These are phyloP conservation scores for Hygrocybe punicea DNA, from an alignment of 768 basidiomycete genomes.

Conservation along the genomic window DNA sequence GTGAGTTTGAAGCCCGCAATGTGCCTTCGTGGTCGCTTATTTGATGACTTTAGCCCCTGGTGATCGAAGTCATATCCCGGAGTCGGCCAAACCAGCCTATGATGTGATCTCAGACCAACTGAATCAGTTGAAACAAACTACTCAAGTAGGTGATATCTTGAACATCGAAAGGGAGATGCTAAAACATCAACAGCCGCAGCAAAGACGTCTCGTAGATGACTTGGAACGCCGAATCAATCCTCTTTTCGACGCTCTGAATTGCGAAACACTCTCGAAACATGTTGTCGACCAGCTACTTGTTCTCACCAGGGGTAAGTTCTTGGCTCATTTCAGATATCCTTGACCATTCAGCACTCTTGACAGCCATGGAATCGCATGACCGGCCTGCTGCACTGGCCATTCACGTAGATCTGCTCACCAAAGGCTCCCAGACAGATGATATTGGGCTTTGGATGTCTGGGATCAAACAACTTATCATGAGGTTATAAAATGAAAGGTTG, in stretches of 20 bases:
- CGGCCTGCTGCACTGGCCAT: slow-evolving; percentile 73
- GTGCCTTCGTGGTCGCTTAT: slow-evolving; percentile 3
- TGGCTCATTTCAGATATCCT: neutral
- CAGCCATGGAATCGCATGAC: slow-evolving; percentile 81
- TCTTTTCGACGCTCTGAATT: slow-evolving; percentile 90
- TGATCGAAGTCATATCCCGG: slow-evolving; percentile 89
- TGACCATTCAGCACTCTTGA: slow-evolving; percentile 2
- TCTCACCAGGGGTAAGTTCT: slow-evolving; percentile 63
- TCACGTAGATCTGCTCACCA: slow-evolving; percentile 82
- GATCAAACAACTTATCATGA: slow-evolving; percentile 81
- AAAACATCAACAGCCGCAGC: slow-evolving; percentile 54
- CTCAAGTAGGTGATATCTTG: slow-evolving; percentile 54
- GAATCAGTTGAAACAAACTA: slow-evolving; percentile 63
- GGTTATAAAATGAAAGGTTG: slow-evolving; percentile 39
- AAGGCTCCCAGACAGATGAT: slow-evolving; percentile 75
- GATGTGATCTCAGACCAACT: slow-evolving; percentile 63
- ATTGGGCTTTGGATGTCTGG: slow-evolving; percentile 87
- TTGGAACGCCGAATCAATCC: slow-evolving; percentile 81
- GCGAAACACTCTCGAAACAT: slow-evolving; percentile 67
- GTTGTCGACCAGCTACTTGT: slow-evolving; percentile 70
- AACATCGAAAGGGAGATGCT: neutral
- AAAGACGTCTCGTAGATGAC: slow-evolving; percentile 83
- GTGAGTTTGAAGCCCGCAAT: slow-evolving; percentile 29
- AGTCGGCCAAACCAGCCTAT: slow-evolving; percentile 60
- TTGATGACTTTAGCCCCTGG: slow-evolving; percentile 61